These are phyloP conservation scores for Selaginella tamariscina DNA, from an alignment of 75 land plant genomes.

Conservation along the genomic window DNA sequence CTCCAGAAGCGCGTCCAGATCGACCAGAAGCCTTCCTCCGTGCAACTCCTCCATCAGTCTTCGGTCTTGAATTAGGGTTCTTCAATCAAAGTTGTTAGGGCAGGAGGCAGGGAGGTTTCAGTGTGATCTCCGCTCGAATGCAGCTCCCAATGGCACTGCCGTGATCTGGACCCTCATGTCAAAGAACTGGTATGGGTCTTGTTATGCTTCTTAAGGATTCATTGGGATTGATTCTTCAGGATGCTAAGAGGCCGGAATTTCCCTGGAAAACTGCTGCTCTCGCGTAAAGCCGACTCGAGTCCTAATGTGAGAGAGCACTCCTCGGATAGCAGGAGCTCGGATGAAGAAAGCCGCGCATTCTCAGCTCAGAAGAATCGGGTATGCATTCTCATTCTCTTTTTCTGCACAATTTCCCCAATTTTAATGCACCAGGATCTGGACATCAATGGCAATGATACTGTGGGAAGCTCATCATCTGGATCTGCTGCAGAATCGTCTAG, in stretches of 20 bases:
- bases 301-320: slow-evolving; percentile 12
- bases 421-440: neutral
- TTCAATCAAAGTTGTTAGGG: neutral
- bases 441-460: neutral
- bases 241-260: slow-evolving; percentile 74
- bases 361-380: slow-evolving; percentile 29
- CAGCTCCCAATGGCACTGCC: too few relatives aligned
- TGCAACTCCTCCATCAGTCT: neutral
- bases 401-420: neutral
- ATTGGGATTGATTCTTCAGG: slow-evolving; percentile 24
- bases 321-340: slow-evolving; percentile 25
- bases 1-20: neutral
- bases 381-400: neutral
- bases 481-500: neutral
- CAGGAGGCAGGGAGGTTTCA: too few relatives aligned
- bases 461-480: neutral
- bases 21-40: neutral
- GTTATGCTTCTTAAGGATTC: slow-evolving; percentile 1
- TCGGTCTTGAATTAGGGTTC: too few relatives aligned
- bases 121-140: too few relatives aligned
- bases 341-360: slow-evolving; percentile 28
- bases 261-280: slow-evolving; percentile 75
- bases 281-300: slow-evolving; percentile 46
- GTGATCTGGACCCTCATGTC: slow-evolving; percentile 1
- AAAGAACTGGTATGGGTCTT: slow-evolving; percentile 1